Conservation (phyloP, 768 basidiomycete genomes). For the Tricholoma sp. region DNA sequence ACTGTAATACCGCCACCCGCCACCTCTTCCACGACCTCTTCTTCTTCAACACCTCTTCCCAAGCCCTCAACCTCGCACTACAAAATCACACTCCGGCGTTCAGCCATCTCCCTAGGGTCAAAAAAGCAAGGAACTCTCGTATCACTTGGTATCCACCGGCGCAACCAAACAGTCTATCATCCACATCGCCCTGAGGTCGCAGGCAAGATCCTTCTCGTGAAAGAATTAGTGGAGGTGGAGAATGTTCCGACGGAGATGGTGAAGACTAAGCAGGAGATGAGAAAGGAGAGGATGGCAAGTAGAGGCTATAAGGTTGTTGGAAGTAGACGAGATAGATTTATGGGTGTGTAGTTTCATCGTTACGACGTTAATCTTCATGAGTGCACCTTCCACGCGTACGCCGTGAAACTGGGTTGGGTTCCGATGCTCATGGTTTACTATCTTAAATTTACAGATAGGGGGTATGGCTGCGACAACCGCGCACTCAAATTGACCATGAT, state of each 20-base stretch:
- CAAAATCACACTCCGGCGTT: conserved; percentile 86
- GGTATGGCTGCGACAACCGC: too few species aligned
- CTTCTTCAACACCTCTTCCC: conserved; percentile 16
- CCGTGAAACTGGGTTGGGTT: too few species aligned
- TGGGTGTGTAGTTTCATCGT: conserved; percentile 21
- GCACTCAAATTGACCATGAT: too few species aligned
- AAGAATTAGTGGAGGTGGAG: neutral
- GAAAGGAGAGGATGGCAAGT: conserved; percentile 56
- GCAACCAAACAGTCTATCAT: conserved; percentile 83
- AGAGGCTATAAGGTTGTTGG: conserved; percentile 63
- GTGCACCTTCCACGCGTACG: too few species aligned
- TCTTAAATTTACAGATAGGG: too few species aligned
- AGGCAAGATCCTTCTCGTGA: conserved; percentile 58
- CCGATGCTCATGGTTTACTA: too few species aligned
- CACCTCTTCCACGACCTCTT: neutral
- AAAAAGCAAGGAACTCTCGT: conserved; percentile 67
- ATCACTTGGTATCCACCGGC: conserved; percentile 78
- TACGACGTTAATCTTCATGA: too few species aligned
- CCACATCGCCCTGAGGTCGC: conserved; percentile 67
- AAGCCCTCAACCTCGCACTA: conserved; percentile 54
- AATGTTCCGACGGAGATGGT: conserved; percentile 44
- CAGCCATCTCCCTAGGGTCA: conserved; percentile 72
- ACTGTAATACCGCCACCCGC: neutral
- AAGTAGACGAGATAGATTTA: conserved; percentile 26
- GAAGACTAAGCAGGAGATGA: conserved; percentile 64